Evolutionary conservation across 2,329 filamentous ascomycete species (phyloP).

Genomic region (Diaporthe helianthi): DNA sequence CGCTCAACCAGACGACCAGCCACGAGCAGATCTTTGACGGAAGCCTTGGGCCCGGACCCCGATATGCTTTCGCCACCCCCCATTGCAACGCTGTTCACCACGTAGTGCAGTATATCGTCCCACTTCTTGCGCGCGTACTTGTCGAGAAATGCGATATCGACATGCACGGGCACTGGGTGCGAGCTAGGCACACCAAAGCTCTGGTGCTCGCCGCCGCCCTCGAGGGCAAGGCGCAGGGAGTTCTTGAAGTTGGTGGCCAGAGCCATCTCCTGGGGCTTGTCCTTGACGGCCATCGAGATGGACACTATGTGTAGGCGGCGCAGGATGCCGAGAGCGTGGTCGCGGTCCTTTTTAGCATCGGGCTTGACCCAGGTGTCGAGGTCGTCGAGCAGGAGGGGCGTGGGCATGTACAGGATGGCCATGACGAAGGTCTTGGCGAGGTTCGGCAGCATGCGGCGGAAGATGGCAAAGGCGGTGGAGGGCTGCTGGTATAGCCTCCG

Average conservation of each 20-base stretch:
- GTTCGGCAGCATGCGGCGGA: constrained; percentile 94
- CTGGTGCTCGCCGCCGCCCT: constrained; percentile 82
- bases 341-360: constrained; percentile 70
- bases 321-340: constrained; percentile 82
- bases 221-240: constrained; percentile 85
- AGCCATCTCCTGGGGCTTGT: constrained; percentile 73
- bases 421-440: constrained; percentile 96
- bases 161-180: constrained; percentile 65
- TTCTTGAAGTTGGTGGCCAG: constrained; percentile 83
- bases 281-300: constrained; percentile 66
- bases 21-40: constrained; percentile 84
- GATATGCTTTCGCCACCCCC: constrained; percentile 57
- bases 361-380: constrained; percentile 87
- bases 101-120: constrained; percentile 95
- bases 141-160: constrained; percentile 79
- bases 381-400: constrained; percentile 78
- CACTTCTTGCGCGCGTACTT: constrained; percentile 86
- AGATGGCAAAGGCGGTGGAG: constrained; percentile 92
- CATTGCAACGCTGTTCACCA: constrained; percentile 77
- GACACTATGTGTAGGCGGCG: constrained; percentile 86
- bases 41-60: constrained; percentile 68
- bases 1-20: constrained; percentile 80
- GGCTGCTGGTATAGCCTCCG: constrained; percentile 93
- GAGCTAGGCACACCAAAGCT: constrained; percentile 89
- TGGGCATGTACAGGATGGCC: constrained; percentile 89